Evolutionary conservation across 768 basidiomycete genomes (phyloP).

Genomic region (Pleurotus citrinopileatus): DNA sequence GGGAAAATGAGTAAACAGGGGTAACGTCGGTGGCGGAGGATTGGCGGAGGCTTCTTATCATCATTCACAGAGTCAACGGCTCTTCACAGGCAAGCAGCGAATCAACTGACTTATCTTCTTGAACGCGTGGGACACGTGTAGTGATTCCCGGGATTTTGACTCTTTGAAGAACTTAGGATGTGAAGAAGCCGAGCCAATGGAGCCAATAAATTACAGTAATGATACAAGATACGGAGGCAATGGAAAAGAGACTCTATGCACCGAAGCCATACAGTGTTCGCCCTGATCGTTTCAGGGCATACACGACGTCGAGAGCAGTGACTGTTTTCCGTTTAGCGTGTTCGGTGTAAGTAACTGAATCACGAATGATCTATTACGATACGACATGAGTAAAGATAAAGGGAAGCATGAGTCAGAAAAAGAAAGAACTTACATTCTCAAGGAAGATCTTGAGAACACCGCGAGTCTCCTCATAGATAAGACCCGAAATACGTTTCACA

Average conservation of each 20-base stretch:
- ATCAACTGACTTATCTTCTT: conserved; percentile 4
- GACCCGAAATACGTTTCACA: conserved; percentile 86
- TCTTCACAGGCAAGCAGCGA: not conserved
- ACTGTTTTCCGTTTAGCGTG: conserved; percentile 88
- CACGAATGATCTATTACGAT: conserved; percentile 62
- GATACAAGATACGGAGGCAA: conserved; percentile 14
- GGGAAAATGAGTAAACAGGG: conserved; percentile 27
- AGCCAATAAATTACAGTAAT: conserved; percentile 20
- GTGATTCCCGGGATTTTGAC: not conserved
- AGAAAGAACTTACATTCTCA: conserved; percentile 51
- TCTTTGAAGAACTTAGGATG: conserved; percentile 5
- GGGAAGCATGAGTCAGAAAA: not conserved
- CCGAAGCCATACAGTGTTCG: conserved; percentile 83
- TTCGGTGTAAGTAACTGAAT: conserved; percentile 92
- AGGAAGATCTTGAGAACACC: conserved; percentile 90
- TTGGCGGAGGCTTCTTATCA: conserved; percentile 28
- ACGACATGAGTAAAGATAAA: not conserved
- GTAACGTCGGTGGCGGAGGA: conserved; percentile 36
- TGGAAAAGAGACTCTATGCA: conserved; percentile 36
- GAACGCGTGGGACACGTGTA: not conserved
- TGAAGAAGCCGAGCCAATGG: conserved; percentile 1
- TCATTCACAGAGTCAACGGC: not conserved
- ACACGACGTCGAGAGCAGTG: conserved; percentile 84
- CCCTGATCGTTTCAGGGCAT: conserved; percentile 68
- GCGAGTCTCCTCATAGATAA: conserved; percentile 91